A percentile compares a stretch with the other conserved stretches of the same genome.
Evolutionary conservation across 768 basidiomycete genomes (phyloP).

Genomic region (Mycena sanguinolenta): DNA sequence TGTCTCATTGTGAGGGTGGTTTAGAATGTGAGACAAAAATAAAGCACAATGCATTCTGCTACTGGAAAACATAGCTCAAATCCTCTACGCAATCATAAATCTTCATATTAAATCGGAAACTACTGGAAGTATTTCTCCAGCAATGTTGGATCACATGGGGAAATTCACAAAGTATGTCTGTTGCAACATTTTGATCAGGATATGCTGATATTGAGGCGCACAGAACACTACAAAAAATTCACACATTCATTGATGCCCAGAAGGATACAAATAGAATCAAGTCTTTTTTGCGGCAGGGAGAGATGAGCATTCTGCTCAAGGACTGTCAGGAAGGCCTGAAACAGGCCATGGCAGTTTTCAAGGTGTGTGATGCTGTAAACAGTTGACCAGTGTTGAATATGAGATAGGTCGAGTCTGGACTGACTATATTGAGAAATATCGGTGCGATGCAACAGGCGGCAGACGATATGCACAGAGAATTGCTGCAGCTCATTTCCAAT

Average conservation of each 20-base stretch:
- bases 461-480: neutral
- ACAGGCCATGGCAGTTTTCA: neutral
- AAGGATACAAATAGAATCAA: neutral
- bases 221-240: neutral
- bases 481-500: neutral
- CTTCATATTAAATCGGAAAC: neutral
- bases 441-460: neutral
- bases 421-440: neutral
- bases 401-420: neutral
- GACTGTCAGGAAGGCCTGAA: neutral
- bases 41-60: neutral
- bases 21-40: neutral
- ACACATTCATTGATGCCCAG: conserved; percentile 1
- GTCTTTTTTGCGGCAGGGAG: neutral
- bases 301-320: neutral
- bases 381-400: neutral
- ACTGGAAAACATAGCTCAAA: neutral
- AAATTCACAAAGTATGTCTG: neutral
- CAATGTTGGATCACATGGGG: neutral
- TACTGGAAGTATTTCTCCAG: neutral
- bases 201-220: neutral
- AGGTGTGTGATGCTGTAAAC: no score
- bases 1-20: neutral
- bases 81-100: neutral
- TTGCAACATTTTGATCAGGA: neutral